phyloP scores from a whole-genome alignment of 1,139 yeast species.

The Torulaspora pretoriensis region DNA sequence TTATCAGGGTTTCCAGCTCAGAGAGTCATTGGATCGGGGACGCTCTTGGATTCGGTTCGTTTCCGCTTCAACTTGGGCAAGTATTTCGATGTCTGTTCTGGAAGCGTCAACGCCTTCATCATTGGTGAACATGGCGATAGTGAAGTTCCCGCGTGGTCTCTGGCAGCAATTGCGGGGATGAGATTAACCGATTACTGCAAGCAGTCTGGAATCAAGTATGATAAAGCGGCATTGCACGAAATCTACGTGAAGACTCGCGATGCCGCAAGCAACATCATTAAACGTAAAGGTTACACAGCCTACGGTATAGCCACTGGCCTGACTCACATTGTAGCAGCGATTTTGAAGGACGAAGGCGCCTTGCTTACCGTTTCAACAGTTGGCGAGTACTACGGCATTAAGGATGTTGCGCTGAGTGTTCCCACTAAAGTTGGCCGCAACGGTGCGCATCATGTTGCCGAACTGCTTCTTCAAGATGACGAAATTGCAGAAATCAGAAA shows the following conservation, averaged over 20 bases:
- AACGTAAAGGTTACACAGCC: constrained; percentile 12
- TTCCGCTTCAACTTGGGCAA: neutral
- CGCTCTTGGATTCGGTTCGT: neutral
- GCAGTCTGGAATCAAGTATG: constrained; percentile 4
- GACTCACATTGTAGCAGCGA: constrained; percentile 9
- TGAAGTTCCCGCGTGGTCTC: constrained; percentile 12
- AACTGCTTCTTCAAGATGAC: constrained; percentile 8
- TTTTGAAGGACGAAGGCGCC: constrained; percentile 8
- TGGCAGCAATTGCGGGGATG: constrained; percentile 10
- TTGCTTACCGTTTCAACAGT: constrained; percentile 11
- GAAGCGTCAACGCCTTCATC: constrained; percentile 7
- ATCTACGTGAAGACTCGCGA: constrained; percentile 11
- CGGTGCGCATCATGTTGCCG: constrained; percentile 9
- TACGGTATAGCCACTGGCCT: constrained; percentile 12
- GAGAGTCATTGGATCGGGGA: neutral
- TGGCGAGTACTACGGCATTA: constrained; percentile 10
- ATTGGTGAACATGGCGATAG: constrained; percentile 12
- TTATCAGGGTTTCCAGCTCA: neutral
- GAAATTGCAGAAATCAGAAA: constrained; percentile 6
- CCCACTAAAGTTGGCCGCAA: constrained; percentile 7
- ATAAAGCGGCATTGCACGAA: constrained; percentile 5
- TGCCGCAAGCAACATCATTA: constrained; percentile 11
- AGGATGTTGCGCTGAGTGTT: constrained; percentile 11
- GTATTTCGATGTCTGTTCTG: neutral
- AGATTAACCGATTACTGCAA: constrained; percentile 10